phyloP scores from a whole-genome alignment of 345 rosid genomes.

The Heritiera fomes region DNA sequence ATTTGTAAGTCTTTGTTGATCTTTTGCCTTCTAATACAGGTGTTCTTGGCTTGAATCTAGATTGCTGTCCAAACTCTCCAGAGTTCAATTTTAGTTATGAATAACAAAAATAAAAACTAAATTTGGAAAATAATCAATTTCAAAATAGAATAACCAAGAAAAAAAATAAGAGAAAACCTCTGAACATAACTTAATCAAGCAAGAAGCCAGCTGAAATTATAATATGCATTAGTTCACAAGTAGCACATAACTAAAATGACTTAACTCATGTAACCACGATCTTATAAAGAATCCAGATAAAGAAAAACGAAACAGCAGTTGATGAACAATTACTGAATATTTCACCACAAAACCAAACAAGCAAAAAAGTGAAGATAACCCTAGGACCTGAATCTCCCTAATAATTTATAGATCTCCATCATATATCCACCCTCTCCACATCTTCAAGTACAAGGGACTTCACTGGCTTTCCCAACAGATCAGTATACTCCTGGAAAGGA shows the following conservation, averaged over 20 bases:
- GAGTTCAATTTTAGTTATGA: not conserved
- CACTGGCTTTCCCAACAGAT: not conserved
- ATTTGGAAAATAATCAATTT: too few relatives aligned
- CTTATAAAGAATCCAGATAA: not conserved
- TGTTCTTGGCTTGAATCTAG: not conserved
- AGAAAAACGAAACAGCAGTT: not conserved
- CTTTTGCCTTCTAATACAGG: not conserved
- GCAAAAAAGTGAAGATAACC: not conserved
- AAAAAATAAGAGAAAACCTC: too few relatives aligned
- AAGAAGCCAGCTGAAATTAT: too few relatives aligned
- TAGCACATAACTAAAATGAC: too few relatives aligned
- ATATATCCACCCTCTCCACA: not conserved
- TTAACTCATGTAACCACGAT: not conserved
- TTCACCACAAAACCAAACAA: not conserved
- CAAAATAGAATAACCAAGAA: too few relatives aligned
- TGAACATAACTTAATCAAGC: too few relatives aligned
- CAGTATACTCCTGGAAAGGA: conserved; percentile 1
- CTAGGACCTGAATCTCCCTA: not conserved
- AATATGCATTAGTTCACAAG: too few relatives aligned
- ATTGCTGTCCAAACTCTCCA: not conserved
- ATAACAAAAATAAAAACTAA: too few relatives aligned
- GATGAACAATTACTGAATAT: not conserved
- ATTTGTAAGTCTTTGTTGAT: not conserved
- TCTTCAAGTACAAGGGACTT: not conserved
- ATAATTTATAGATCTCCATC: not conserved